Evolutionary conservation across 352 stramenopile species (phyloP).

Genomic region (Pythium sukuiense): DNA sequence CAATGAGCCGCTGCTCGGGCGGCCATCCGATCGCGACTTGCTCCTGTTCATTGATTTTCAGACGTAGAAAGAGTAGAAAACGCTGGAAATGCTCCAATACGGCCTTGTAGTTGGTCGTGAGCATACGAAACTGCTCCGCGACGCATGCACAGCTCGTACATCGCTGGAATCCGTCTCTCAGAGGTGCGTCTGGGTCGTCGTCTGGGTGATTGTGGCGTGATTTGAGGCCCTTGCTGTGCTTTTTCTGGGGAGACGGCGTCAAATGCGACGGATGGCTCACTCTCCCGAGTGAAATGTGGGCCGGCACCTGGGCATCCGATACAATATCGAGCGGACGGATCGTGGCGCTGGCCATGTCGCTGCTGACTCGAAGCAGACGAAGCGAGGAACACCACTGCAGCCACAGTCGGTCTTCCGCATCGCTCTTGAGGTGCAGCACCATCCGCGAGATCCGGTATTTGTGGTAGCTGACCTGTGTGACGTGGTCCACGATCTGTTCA

Average conservation of each 20-base stretch:
- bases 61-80: constrained; percentile 69
- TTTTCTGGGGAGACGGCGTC: neutral
- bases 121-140: constrained; percentile 66
- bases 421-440: constrained; percentile 95
- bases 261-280: constrained; percentile 21
- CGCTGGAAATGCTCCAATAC: constrained; percentile 94
- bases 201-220: neutral
- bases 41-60: constrained; percentile 43
- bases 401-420: constrained; percentile 93
- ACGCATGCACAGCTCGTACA: constrained; percentile 88
- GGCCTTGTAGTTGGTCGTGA: constrained; percentile 92
- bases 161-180: constrained; percentile 33
- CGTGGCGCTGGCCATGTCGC: constrained; percentile 9
- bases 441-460: constrained; percentile 92
- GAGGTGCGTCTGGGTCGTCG: constrained; percentile 16
- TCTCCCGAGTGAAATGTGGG: constrained; percentile 39
- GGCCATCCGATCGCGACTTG: constrained; percentile 84
- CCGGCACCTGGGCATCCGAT: constrained; percentile 62
- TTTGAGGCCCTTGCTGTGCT: neutral
- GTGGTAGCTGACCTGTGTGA: constrained; percentile 90
- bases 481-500: constrained; percentile 91
- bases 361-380: constrained; percentile 53
- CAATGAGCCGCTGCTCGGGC: constrained; percentile 83
- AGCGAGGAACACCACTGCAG: constrained; percentile 94
- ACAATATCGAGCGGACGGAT: constrained; percentile 53